Conservation (phyloP, 805 yeast species). For the Teunomyces pallodes region DNA sequence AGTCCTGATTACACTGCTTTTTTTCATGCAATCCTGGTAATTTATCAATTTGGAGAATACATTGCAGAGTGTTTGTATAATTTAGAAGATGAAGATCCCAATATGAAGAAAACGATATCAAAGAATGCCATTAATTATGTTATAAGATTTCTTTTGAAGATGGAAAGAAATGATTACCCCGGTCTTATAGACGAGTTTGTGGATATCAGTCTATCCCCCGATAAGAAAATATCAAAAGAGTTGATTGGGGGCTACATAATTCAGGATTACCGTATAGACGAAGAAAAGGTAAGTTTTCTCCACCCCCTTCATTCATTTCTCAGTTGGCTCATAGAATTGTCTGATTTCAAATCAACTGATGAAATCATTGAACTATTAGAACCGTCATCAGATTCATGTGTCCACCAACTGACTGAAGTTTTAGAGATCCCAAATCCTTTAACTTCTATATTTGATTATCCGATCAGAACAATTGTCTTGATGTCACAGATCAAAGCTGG, state of each 20-base stretch:
- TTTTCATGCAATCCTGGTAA: conserved; percentile 66
- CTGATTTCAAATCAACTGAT: conserved; percentile 23
- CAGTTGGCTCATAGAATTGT: conserved; percentile 66
- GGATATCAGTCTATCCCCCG: conserved; percentile 20
- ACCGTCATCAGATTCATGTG: conserved; percentile 7
- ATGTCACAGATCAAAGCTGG: conserved; percentile 85
- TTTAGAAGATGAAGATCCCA: conserved; percentile 14
- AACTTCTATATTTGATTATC: conserved; percentile 58
- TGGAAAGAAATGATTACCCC: conserved; percentile 29
- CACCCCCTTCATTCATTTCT: conserved; percentile 79
- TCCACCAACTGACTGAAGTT: neutral
- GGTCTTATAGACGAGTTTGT: conserved; percentile 25
- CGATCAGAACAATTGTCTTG: conserved; percentile 72
- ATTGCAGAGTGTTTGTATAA: conserved; percentile 45
- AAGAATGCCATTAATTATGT: conserved; percentile 31
- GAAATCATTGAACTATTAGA: conserved; percentile 21
- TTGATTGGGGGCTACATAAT: conserved; percentile 20
- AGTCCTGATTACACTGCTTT: conserved; percentile 75
- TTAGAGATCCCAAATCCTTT: conserved; percentile 15
- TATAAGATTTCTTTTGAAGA: conserved; percentile 23
- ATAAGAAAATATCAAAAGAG: conserved; percentile 18
- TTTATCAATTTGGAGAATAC: conserved; percentile 59
- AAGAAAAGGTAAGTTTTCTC: conserved; percentile 60
- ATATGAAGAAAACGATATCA: conserved; percentile 13
- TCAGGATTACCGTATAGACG: conserved; percentile 25